Conservation (phyloP, 768 basidiomycete species). For the Lentinula guzmanii region DNA sequence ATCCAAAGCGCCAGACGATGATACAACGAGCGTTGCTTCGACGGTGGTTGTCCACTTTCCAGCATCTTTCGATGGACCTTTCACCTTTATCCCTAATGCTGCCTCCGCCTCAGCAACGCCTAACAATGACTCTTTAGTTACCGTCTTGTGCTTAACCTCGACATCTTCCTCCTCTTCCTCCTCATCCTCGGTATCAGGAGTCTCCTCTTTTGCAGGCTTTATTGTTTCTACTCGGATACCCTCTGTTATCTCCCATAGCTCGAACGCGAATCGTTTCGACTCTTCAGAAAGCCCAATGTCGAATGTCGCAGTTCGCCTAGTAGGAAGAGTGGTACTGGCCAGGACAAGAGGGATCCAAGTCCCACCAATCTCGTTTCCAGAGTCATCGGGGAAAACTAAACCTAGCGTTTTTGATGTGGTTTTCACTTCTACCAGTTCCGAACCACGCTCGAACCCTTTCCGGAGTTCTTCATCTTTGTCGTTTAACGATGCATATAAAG, state of each 20-base stretch:
- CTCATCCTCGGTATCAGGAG: conserved; percentile 40
- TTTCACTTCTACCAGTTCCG: conserved; percentile 34
- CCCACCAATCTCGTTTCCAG: conserved; percentile 45
- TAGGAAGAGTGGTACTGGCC: conserved; percentile 70
- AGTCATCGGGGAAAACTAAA: conserved; percentile 51
- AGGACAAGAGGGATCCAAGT: conserved; percentile 60
- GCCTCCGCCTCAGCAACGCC: conserved; percentile 36
- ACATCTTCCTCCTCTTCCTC: conserved; percentile 57
- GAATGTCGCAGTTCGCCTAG: conserved; percentile 51
- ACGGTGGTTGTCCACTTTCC: conserved; percentile 47
- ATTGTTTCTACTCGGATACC: conserved; percentile 58
- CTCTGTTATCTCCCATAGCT: conserved; percentile 76
- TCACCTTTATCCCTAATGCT: conserved; percentile 32
- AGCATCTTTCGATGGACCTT: conserved; percentile 31
- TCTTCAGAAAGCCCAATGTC: conserved; percentile 44
- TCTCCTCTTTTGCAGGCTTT: conserved; percentile 36
- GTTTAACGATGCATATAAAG: conserved; percentile 45
- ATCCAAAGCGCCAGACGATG: conserved; percentile 25
- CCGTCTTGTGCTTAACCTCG: conserved; percentile 57
- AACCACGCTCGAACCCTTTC: conserved; percentile 34
- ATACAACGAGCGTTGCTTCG: conserved; percentile 35
- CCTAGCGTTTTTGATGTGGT: conserved; percentile 64
- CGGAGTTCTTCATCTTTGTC: conserved; percentile 45
- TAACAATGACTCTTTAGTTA: conserved; percentile 50
- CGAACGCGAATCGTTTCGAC: conserved; percentile 50